Conservation (phyloP, 148 eudicot species). For the Talinum fruticosum region DNA sequence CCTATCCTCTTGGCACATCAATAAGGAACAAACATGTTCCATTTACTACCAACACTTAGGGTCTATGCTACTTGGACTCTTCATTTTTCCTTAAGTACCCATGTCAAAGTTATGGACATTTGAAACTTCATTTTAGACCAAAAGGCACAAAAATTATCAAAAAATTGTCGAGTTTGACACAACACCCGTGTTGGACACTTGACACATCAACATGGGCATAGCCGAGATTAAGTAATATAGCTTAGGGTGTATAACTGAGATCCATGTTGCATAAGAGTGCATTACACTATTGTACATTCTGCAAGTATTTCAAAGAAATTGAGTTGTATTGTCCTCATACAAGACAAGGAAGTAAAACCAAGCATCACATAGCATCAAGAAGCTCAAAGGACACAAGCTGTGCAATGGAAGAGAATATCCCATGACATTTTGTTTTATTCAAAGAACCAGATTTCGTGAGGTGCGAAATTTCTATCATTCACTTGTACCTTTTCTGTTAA, state of each 20-base stretch:
- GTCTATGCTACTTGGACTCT: too few species aligned
- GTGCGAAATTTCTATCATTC: not conserved
- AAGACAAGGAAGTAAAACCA: not conserved
- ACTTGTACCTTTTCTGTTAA: constrained; percentile 66
- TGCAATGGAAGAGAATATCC: not conserved
- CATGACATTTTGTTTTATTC: not conserved
- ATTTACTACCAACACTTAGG: too few species aligned
- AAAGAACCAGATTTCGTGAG: not conserved
- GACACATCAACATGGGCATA: too few species aligned
- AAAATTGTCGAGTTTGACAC: too few species aligned
- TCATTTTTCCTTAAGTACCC: too few species aligned
- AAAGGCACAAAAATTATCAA: too few species aligned
- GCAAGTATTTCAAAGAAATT: not conserved
- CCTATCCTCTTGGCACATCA: too few species aligned
- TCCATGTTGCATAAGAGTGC: not conserved
- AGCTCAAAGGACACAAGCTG: constrained; percentile 3
- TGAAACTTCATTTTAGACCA: too few species aligned
- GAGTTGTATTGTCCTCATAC: not conserved
- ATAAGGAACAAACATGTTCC: too few species aligned
- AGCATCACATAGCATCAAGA: constrained; percentile 6
- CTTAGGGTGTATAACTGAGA: not conserved
- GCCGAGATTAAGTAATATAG: too few species aligned
- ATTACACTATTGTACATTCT: not conserved
- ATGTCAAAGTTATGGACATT: too few species aligned
- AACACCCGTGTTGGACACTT: too few species aligned